Conservation (phyloP, 306 rosid species). For the Hippophae rhamnoides region DNA sequence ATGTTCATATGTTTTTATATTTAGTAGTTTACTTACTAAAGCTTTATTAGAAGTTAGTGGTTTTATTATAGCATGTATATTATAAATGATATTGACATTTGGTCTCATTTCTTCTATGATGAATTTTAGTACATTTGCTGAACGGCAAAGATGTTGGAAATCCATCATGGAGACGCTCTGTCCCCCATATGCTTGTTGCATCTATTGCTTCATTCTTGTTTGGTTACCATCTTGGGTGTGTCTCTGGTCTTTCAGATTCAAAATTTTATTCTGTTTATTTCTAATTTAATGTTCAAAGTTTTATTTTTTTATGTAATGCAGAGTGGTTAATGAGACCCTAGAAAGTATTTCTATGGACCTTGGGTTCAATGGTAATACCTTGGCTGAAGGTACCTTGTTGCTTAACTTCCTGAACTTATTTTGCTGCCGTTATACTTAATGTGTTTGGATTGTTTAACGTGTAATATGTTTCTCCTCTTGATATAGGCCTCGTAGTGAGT, state of each 20-base stretch:
- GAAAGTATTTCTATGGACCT: constrained; percentile 78
- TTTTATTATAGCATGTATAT: constrained; percentile 3
- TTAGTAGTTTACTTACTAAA: no score
- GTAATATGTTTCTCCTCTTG: constrained; percentile 17
- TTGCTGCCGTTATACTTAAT: not conserved
- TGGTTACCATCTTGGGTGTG: constrained; percentile 81
- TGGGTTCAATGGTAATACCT: constrained; percentile 61
- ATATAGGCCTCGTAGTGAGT: constrained; percentile 84
- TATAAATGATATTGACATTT: constrained; percentile 18
- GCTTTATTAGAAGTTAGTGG: no score
- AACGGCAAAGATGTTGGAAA: constrained; percentile 35
- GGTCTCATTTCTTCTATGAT: constrained; percentile 16
- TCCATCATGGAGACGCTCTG: constrained; percentile 55
- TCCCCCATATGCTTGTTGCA: constrained; percentile 62
- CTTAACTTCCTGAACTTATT: not conserved
- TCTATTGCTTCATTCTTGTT: constrained; percentile 61
- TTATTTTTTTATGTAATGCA: constrained; percentile 32
- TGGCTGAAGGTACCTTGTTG: constrained; percentile 55
- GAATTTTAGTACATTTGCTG: constrained; percentile 29
- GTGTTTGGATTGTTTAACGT: constrained; percentile 10
- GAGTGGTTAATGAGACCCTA: constrained; percentile 80
- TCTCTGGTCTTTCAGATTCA: constrained; percentile 17
- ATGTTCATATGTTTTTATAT: no score
- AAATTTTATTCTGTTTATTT: constrained; percentile 4
- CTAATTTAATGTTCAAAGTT: constrained; percentile 6